Evolutionary conservation across 1,284 basidiomycete genomes (phyloP), one percentile per base, ranked within the genome.

Genomic region (Sparassis latifolia): DNA sequence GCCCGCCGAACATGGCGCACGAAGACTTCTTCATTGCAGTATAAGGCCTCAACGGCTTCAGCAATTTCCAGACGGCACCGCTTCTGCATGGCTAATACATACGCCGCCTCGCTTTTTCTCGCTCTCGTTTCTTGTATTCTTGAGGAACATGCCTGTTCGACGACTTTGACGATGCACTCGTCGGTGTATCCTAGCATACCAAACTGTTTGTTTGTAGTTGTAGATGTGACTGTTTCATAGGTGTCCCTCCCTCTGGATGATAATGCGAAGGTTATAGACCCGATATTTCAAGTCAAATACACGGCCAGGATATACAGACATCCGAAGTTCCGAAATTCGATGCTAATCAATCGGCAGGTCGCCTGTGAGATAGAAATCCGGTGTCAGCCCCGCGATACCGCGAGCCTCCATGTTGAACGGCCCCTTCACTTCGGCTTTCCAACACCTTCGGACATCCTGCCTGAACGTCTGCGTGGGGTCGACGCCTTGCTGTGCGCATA

Each of bases 401-500:
- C 91, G 69, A 60, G 89, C 91, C 28, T 77, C 78, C 0, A 76
- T 76, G 66, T 94, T 94, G 68, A 94, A 94, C 2, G 91, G 91
- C 0, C 90, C 90, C 62, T 89, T 91, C 42, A 93, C 75, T 52
- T 84, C 84, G 1, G 91, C 91, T 33, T 78, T 74, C 77, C 92
- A 94, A 37, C 89, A 85, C 45, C 66, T 71, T 50, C 71, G 74
- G 9, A 95, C 91, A 60, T 92, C 86, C 43, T 79, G 75, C 35
- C 91, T 72, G 66, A 94, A 94, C 32, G 84, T 78, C 50, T 66
- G 58, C 3, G 93, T 77, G 0, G 89, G 86, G 60, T 92, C 84
- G 4, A 82, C 68, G 28, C 77, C 78, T 41, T 84, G 73, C 54
- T 74, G 67, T 48, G 76, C 76, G 59, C 91, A 93, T 33, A 89